These are phyloP conservation scores for Chlorella ohadii DNA, from an alignment of 139 green algal species.

Conservation along the genomic window DNA sequence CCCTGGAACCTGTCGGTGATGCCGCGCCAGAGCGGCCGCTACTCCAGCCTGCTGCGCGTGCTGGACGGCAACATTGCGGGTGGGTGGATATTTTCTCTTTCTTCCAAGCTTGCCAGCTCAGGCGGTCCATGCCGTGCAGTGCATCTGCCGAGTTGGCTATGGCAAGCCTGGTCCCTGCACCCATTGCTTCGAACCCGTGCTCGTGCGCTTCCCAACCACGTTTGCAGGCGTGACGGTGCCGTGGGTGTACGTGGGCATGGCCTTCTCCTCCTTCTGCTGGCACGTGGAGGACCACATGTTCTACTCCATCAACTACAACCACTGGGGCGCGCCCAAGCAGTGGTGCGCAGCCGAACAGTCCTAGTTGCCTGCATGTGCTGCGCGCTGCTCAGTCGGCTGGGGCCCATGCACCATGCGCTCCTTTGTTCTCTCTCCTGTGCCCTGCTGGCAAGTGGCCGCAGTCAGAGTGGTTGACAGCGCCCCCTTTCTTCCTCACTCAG, in stretches of 20 bases:
- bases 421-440: too few species aligned
- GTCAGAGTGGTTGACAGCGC: too few species aligned
- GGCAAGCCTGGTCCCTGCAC: too few species aligned
- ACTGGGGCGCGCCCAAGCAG: slow-evolving; percentile 72
- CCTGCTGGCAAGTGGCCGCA: too few species aligned
- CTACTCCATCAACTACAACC: slow-evolving; percentile 94
- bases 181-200: too few species aligned
- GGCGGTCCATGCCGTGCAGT: too few species aligned
- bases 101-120: too few species aligned
- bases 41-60: slow-evolving; percentile 71
- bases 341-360: slow-evolving; percentile 67
- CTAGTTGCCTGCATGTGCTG: too few species aligned
- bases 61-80: slow-evolving; percentile 72
- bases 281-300: slow-evolving; percentile 92
- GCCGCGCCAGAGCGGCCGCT: slow-evolving; percentile 47
- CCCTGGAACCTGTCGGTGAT: slow-evolving; percentile 89
- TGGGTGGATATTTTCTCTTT: too few species aligned
- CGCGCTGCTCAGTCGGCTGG: neutral
- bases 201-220: neutral
- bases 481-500: slow-evolving; percentile 22
- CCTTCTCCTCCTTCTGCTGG: slow-evolving; percentile 86
- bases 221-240: slow-evolving; percentile 75
- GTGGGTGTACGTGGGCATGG: slow-evolving; percentile 88
- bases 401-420: too few species aligned
- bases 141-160: too few species aligned